Base-by-base conservation (phyloP, 1,139 yeast genomes). In the Debaryomycetaceae sp. region DNA sequence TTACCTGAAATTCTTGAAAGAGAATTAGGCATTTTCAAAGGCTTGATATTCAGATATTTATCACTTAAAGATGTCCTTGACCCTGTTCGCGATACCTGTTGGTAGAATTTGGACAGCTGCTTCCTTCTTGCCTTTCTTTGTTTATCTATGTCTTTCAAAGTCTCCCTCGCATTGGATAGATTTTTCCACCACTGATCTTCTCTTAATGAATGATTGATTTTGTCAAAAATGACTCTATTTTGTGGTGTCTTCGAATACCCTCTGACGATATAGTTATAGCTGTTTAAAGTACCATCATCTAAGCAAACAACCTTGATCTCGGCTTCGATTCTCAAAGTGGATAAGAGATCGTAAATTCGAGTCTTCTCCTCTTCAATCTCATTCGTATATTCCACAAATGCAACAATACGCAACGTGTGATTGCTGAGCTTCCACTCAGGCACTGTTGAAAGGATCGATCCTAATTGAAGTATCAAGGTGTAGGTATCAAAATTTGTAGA, bases 401-500 rank as follows among this genome's bases (percentile, higher is more conserved):
- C 96, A 46, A 91, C 82, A 6, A 93, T 89, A 45, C 99, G 73
- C 36, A 93, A 62, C 9, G 64, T 68, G 56, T 88, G 95, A 13
- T 63, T 59, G 0, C 85, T 81, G 40, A 75, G 72, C 51, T 87
- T 84, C 99, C 99, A 93, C 41, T 85, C 87, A 1, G 96, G 95
- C 5, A 93, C 99, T 0, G 98, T 90, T 7, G 87, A 81, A 49
- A 93, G 68, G 51, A 93, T 91, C 1, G 97, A 95, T 3, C 98
- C 99, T 50, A 93, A 70, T 58, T 93, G 99, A 47, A 93, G 69
- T 53, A 93, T 93, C 57, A 93, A 75, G 0, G 98, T 91, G 58
- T 90, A 93, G 0, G 99, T 93, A 60, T 93, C 99, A 59, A 93
- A 89, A 58, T 93, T 93, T 0, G 96, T 88, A 0, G 96, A 85